phyloP scores from a whole-genome alignment of 805 yeast species.

The Yamadazyma sp. region DNA sequence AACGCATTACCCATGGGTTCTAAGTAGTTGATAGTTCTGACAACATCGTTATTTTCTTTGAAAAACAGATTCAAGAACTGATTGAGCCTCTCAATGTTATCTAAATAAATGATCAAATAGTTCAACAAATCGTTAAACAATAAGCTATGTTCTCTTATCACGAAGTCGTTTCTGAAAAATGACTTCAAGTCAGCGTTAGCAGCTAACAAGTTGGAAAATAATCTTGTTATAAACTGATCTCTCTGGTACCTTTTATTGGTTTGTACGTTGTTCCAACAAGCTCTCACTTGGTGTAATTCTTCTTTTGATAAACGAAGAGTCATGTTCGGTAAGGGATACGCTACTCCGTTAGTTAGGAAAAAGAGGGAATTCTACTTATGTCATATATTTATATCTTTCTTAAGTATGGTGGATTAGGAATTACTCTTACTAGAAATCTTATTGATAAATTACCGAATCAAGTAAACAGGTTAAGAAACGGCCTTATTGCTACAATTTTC shows the following conservation, averaged over 20 bases:
- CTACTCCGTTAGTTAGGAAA: neutral
- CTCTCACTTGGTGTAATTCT: slow-evolving; percentile 21
- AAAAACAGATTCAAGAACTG: slow-evolving; percentile 36
- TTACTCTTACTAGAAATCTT: slow-evolving; percentile 8
- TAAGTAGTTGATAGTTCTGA: slow-evolving; percentile 29
- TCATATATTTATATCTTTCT: slow-evolving; percentile 6
- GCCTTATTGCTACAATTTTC: slow-evolving; percentile 5
- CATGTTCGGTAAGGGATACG: too few species aligned
- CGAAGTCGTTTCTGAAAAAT: slow-evolving; percentile 21
- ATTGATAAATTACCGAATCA: slow-evolving; percentile 11
- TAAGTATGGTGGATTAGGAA: slow-evolving; percentile 1
- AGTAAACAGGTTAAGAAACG: slow-evolving; percentile 7
- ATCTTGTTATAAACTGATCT: slow-evolving; percentile 29
- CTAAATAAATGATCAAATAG: slow-evolving; percentile 31
- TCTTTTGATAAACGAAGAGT: slow-evolving; percentile 13
- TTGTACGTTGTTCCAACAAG: slow-evolving; percentile 36
- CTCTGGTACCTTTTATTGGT: slow-evolving; percentile 29
- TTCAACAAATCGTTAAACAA: slow-evolving; percentile 37
- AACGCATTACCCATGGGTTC: slow-evolving; percentile 44
- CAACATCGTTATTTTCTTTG: slow-evolving; percentile 28
- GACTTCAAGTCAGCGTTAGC: slow-evolving; percentile 27
- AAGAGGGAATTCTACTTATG: neutral
- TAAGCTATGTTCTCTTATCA: slow-evolving; percentile 29
- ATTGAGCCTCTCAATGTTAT: slow-evolving; percentile 27
- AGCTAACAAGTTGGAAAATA: slow-evolving; percentile 35